Evolutionary conservation across 768 basidiomycete genomes (phyloP).

Genomic region (Tricholoma sp.): DNA sequence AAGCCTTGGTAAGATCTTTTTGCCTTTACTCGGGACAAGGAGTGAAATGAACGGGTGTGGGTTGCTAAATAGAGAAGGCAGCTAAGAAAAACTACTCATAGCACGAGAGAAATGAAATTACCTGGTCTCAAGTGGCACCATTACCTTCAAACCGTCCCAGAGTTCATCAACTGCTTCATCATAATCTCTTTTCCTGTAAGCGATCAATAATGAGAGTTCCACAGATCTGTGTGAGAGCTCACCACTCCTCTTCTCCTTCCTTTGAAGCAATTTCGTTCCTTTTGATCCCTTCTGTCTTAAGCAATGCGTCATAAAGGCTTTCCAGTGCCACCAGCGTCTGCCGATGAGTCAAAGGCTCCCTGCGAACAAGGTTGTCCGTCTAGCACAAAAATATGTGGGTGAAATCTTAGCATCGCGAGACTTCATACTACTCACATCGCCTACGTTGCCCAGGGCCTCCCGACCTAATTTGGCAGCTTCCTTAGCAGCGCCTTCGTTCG

Average conservation of each 20-base stretch:
- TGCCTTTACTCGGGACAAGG: slow-evolving; percentile 84
- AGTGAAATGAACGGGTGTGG: slow-evolving; percentile 97
- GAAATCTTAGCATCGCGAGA: neutral
- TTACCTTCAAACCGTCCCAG: slow-evolving; percentile 81
- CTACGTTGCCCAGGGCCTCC: slow-evolving; percentile 61
- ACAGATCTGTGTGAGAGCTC: slow-evolving; percentile 12
- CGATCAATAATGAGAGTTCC: neutral
- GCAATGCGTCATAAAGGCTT: slow-evolving; percentile 75
- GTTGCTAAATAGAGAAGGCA: slow-evolving; percentile 43
- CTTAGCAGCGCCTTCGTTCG: slow-evolving; percentile 54
- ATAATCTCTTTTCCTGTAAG: slow-evolving; percentile 51
- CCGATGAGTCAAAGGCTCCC: slow-evolving; percentile 73
- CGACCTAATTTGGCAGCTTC: slow-evolving; percentile 74
- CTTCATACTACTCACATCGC: slow-evolving; percentile 35
- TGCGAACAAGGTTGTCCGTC: slow-evolving; percentile 58
- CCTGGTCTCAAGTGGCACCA: slow-evolving; percentile 93
- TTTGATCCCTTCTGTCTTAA: slow-evolving; percentile 81
- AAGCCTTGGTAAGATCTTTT: slow-evolving; percentile 84
- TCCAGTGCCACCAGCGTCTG: slow-evolving; percentile 79
- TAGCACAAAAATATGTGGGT: slow-evolving; percentile 19
- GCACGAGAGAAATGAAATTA: slow-evolving; percentile 25
- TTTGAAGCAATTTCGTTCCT: slow-evolving; percentile 71
- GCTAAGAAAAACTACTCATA: neutral
- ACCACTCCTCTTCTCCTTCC: slow-evolving; percentile 51
- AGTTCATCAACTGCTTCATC: slow-evolving; percentile 58